phyloP scores from a whole-genome alignment of 2,329 filamentous ascomycete species.

The Phaeoacremonium minimum region DNA sequence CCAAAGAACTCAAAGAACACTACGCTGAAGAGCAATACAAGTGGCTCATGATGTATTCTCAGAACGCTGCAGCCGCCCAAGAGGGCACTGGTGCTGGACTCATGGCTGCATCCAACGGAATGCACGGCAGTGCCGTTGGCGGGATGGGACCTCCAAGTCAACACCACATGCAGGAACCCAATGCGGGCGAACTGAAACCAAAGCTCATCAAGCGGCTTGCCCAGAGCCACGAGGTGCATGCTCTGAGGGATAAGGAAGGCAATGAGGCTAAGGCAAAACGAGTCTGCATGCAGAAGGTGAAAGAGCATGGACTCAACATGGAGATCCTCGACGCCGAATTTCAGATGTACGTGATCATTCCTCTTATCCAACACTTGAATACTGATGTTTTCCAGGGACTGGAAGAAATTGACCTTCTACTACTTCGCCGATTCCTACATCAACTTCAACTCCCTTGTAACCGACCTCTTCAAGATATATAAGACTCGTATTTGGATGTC shows the following conservation, averaged over 20 bases:
- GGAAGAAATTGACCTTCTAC: slow-evolving; percentile 98
- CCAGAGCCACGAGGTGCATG: slow-evolving; percentile 83
- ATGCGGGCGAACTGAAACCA: slow-evolving; percentile 76
- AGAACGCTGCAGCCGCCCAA: slow-evolving; percentile 62
- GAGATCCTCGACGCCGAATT: slow-evolving; percentile 98
- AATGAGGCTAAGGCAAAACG: slow-evolving; percentile 97
- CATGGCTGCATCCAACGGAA: slow-evolving; percentile 58
- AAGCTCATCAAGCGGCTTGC: slow-evolving; percentile 96
- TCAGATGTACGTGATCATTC: slow-evolving; percentile 72
- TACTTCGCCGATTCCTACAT: slow-evolving; percentile 98
- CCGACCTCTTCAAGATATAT: slow-evolving; percentile 98
- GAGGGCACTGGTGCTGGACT: slow-evolving; percentile 59
- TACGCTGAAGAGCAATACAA: slow-evolving; percentile 95
- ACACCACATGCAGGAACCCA: slow-evolving; percentile 69
- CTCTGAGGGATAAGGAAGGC: slow-evolving; percentile 90
- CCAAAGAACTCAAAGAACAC: slow-evolving; percentile 84
- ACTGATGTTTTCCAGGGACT: slow-evolving; percentile 62
- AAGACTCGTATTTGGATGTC: slow-evolving; percentile 99
- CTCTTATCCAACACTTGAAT: neutral
- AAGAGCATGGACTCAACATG: slow-evolving; percentile 93
- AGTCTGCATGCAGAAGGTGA: slow-evolving; percentile 93
- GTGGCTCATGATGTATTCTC: slow-evolving; percentile 98
- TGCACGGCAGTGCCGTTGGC: slow-evolving; percentile 68
- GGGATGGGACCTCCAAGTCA: slow-evolving; percentile 74
- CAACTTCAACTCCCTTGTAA: slow-evolving; percentile 97